These are phyloP conservation scores for Chaetoscypha palmicola DNA, from an alignment of 2,329 filamentous ascomycete species.

Conservation along the genomic window DNA sequence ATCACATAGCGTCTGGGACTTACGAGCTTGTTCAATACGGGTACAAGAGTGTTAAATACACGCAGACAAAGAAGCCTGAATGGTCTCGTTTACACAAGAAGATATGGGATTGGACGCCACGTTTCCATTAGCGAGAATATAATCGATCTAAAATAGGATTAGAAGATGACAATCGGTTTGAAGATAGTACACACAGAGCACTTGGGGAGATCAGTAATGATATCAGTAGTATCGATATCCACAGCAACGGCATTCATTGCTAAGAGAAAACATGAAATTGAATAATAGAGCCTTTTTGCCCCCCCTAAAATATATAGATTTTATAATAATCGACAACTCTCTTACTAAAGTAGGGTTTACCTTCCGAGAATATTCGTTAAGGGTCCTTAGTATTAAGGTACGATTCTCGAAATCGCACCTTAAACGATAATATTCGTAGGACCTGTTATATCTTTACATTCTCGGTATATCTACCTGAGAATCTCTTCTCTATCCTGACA, in stretches of 20 bases:
- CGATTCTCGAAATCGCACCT: too few relatives aligned
- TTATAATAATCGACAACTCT: too few relatives aligned
- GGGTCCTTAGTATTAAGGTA: too few relatives aligned
- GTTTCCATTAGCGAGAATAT: background rate
- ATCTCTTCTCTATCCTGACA: too few relatives aligned
- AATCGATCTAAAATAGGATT: background rate
- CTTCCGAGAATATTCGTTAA: too few relatives aligned
- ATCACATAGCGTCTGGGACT: too few relatives aligned
- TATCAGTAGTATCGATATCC: conserved; percentile 5
- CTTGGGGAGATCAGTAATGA: conserved; percentile 7
- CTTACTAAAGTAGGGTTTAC: too few relatives aligned
- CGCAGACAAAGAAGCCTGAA: conserved; percentile 7
- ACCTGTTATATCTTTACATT: too few relatives aligned
- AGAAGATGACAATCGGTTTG: background rate
- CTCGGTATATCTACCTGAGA: too few relatives aligned
- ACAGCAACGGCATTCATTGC: background rate
- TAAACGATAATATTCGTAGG: too few relatives aligned
- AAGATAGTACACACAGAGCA: conserved; percentile 11
- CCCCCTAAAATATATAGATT: too few relatives aligned
- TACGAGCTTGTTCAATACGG: conserved; percentile 10
- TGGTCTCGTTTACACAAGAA: conserved; percentile 12
- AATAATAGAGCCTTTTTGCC: too few relatives aligned
- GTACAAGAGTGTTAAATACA: conserved; percentile 12
- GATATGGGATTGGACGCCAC: conserved; percentile 4
- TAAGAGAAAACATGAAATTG: background rate